A percentile compares a stretch with the other conserved stretches of the same genome.
Conservation (phyloP, 2,329 filamentous ascomycete genomes). For the Fusarium chaquense region DNA sequence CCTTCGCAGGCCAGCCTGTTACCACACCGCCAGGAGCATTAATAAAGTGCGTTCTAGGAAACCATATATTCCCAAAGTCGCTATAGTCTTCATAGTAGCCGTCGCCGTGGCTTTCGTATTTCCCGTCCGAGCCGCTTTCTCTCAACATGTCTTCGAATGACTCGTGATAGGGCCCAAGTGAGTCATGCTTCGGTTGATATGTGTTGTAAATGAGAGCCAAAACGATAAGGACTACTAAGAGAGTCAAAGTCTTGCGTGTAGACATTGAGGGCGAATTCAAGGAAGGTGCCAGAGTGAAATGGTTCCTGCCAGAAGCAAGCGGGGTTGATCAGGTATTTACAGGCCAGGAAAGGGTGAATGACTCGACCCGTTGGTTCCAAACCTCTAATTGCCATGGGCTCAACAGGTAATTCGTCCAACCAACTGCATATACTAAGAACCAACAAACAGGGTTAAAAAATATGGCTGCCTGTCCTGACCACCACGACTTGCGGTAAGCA, state of each 20-base stretch:
- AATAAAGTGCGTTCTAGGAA: neutral
- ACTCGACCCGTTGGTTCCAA: neutral
- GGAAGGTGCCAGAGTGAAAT: neutral
- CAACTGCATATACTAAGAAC: neutral
- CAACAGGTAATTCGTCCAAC: neutral
- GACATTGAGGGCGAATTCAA: neutral
- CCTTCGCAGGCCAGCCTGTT: conserved; percentile 1
- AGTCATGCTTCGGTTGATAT: neutral
- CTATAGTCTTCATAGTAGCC: no score
- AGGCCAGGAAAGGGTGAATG: neutral
- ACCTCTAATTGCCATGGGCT: no score
- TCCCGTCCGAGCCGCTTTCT: no score
- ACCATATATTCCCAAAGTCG: neutral
- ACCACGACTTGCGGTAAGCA: neutral
- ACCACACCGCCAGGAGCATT: neutral
- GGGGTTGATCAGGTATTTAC: neutral
- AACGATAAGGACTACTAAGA: neutral
- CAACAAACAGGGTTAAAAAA: neutral
- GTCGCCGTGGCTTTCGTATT: no score
- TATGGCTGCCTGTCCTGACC: neutral
- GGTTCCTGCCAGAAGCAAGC: neutral
- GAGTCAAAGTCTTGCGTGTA: neutral
- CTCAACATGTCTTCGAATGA: no score
- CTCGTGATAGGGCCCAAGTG: neutral
- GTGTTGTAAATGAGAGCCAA: neutral